phyloP scores from a whole-genome alignment of 192 early-diverging fungal species.

The Martensiomyces pterosporus region DNA sequence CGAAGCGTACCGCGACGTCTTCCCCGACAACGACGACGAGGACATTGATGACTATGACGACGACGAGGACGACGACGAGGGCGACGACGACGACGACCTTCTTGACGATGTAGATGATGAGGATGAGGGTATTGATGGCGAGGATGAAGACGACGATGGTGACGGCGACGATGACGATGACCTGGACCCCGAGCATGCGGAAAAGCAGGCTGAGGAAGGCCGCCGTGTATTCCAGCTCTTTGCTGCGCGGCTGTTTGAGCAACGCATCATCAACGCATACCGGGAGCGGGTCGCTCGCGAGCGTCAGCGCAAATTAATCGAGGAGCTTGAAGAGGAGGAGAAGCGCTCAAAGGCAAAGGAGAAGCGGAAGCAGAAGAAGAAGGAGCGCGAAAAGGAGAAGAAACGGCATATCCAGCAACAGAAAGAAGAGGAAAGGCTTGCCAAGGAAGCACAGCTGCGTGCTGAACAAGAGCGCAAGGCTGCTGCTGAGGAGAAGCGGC shows the following conservation, averaged over 20 bases:
- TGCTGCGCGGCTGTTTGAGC: conserved; percentile 96
- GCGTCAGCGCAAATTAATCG: conserved; percentile 78
- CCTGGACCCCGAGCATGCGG: conserved; percentile 61
- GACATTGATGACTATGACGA: conserved; percentile 6
- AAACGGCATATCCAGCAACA: conserved; percentile 46
- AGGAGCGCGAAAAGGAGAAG: conserved; percentile 56
- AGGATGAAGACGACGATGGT: conserved; percentile 57
- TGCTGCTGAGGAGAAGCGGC: conserved; percentile 14
- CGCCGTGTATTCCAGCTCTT: conserved; percentile 94
- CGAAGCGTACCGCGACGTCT: conserved; percentile 10
- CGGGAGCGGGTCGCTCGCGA: conserved; percentile 92
- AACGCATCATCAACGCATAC: conserved; percentile 89
- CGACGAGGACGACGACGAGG: conserved; percentile 12
- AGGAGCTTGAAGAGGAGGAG: conserved; percentile 87
- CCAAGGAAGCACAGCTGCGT: conserved; percentile 22
- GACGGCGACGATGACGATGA: conserved; percentile 64
- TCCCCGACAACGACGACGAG: conserved; percentile 2
- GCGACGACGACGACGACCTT: conserved; percentile 1
- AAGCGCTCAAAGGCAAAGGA: conserved; percentile 53
- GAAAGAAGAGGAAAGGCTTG: conserved; percentile 35
- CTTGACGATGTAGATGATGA: conserved; percentile 33
- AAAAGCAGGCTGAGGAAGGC: conserved; percentile 88
- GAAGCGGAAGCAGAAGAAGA: conserved; percentile 70
- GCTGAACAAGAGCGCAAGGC: conserved; percentile 34
- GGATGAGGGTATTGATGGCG: conserved; percentile 51